Evolutionary conservation across 768 basidiomycete genomes (phyloP).

Genomic region (Leccinum imitatum): DNA sequence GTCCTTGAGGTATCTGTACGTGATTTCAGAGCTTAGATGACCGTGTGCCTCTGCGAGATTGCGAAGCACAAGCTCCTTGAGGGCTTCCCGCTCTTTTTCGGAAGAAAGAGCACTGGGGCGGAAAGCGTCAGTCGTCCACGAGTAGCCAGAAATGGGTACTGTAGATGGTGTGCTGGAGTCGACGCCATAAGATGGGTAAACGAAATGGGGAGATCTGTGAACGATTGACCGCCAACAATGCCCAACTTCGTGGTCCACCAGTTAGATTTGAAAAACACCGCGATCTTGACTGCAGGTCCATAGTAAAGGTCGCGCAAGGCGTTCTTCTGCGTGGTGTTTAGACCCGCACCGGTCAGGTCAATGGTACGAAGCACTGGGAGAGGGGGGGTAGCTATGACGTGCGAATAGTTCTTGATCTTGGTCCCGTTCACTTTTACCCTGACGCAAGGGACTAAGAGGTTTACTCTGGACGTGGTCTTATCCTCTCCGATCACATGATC

Average conservation of each 20-base stretch:
- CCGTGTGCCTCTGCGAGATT: constrained; percentile 24
- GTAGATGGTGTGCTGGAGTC: constrained; percentile 20
- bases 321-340: constrained; percentile 33
- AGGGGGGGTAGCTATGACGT: constrained; percentile 45
- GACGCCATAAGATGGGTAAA: constrained; percentile 30
- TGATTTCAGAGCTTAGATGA: constrained; percentile 5
- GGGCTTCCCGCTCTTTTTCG: constrained; percentile 1
- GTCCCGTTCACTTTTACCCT: constrained; percentile 10
- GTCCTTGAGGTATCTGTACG: constrained; percentile 20
- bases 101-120: constrained; percentile 37
- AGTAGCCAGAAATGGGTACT: constrained; percentile 42
- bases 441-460: constrained; percentile 1
- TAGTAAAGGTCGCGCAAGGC: constrained; percentile 42
- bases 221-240: constrained; percentile 42
- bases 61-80: constrained; percentile 29
- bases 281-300: constrained; percentile 41
- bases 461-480: neutral
- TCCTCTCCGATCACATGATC: neutral
- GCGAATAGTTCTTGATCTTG: constrained; percentile 28
- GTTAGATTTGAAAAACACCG: constrained; percentile 39
- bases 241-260: constrained; percentile 42
- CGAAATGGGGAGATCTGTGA: constrained; percentile 34
- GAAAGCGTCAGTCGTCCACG: constrained; percentile 40
- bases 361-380: constrained; percentile 37
- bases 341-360: constrained; percentile 28